Evolutionary conservation across 805 yeast genomes (phyloP).

Genomic region (Nakazawaea anatomiae): DNA sequence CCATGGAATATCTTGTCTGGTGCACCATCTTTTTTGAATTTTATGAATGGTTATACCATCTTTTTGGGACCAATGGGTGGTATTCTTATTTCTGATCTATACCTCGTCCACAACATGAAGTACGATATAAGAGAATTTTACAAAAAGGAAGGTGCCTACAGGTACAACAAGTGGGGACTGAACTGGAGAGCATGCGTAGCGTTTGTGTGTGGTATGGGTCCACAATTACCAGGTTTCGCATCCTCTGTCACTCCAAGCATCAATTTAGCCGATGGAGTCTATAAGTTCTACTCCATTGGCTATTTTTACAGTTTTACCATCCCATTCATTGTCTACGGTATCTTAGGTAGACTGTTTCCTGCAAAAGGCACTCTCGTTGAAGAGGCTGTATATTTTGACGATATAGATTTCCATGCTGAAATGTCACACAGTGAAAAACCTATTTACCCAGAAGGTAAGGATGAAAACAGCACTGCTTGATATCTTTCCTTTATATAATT

Average conservation of each 20-base stretch:
- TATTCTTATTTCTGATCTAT: slow-evolving; percentile 16
- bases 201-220: slow-evolving; percentile 12
- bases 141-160: slow-evolving; percentile 14
- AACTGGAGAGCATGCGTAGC: slow-evolving; percentile 16
- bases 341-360: slow-evolving; percentile 18
- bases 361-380: slow-evolving; percentile 12
- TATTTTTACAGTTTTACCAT: slow-evolving; percentile 7
- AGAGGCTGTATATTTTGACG: slow-evolving; percentile 1
- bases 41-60: slow-evolving; percentile 15
- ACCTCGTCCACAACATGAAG: slow-evolving; percentile 25
- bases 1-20: slow-evolving; percentile 16
- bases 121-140: slow-evolving; percentile 21
- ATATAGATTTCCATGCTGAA: slow-evolving; percentile 2
- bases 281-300: slow-evolving; percentile 9
- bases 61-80: slow-evolving; percentile 18
- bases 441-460: neutral
- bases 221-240: slow-evolving; percentile 15
- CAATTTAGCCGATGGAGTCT: slow-evolving; percentile 9
- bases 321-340: slow-evolving; percentile 24
- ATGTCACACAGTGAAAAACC: slow-evolving; percentile 3
- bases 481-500: neutral
- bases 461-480: neutral
- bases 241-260: slow-evolving; percentile 11
- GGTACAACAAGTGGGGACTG: slow-evolving; percentile 14
- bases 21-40: slow-evolving; percentile 13